Base-by-base conservation (phyloP, 164 flowering plant species). In the Magnolia sinica region DNA sequence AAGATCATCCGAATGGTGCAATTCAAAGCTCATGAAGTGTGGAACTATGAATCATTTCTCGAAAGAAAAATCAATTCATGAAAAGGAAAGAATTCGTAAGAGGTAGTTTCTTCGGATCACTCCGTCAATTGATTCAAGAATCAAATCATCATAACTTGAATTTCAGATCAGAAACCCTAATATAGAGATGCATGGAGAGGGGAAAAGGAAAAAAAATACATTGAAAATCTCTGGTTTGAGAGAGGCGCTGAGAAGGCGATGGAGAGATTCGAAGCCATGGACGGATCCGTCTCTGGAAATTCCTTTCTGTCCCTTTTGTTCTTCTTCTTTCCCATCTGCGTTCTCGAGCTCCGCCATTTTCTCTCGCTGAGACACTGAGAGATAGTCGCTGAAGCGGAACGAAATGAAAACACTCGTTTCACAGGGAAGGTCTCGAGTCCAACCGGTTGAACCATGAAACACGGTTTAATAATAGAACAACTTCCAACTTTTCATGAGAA, bases 241-340 rank as follows among this genome's bases (percentile, higher is more conserved):
- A 64, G 92, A 87, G 14, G 87, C 78, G 23, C 82, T 77, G 19
- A 93, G 89, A 77, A 95, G 91, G 14, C 76, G 85, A 76, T 90
- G 85, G 73, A 95, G 91, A 1, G 99, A 95, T 10, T 91, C 90
- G 76, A 86, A 88, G 19, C 97, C 99, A 81, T 86, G 90, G 75
- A 93, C 80, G 19, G 99, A 90, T 68, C 90, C 97, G 55, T 82
- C 90, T 24, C 51, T 78, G 59, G 27, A 7, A 67, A 18, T 58
- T 23, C 59, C 61, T 55, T 59, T 70, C 59, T 59, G 49, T 13
- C 23, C 20, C 11, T 4, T 10, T 3, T 24, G 16, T 49, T 65
- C 77, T 11, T 52, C 27, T 6, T n/a, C 63, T 7, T 68, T 65
- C 27, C 19, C 71, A 16, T 68, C 50, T 31, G 50, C 50, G 50